Evolutionary conservation across 2,329 filamentous ascomycete genomes (phyloP).

Genomic region (Penicillium sp.): DNA sequence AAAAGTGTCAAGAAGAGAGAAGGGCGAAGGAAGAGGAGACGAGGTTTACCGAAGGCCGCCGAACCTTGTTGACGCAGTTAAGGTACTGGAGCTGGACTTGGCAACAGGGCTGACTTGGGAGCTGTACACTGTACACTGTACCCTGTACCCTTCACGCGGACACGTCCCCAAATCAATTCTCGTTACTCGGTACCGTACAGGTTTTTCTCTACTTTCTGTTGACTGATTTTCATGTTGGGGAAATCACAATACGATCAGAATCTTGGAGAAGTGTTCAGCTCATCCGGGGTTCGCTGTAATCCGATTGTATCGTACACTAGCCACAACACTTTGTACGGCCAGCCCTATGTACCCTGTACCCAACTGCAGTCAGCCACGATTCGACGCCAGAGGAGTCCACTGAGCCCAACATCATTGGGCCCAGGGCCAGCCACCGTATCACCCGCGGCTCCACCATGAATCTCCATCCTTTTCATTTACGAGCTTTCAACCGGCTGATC

Average conservation of each 20-base stretch:
- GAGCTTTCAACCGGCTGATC: slow-evolving; percentile 5
- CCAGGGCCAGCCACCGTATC: slow-evolving; percentile 8
- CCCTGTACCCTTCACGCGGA: neutral
- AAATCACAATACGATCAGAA: neutral
- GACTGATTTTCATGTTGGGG: no score
- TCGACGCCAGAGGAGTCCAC: neutral
- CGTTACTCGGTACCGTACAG: no score
- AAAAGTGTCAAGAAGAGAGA: slow-evolving; percentile 1
- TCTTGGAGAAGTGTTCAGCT: neutral
- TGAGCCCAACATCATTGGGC: slow-evolving; percentile 5
- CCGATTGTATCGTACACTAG: slow-evolving; percentile 6
- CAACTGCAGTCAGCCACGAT: slow-evolving; percentile 17
- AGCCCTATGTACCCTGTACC: slow-evolving; percentile 14
- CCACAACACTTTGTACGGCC: slow-evolving; percentile 7
- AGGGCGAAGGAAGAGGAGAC: slow-evolving; percentile 14
- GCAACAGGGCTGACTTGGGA: neutral
- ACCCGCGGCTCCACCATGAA: neutral
- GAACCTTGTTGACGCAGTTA: neutral
- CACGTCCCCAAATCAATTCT: no score
- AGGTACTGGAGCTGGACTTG: neutral
- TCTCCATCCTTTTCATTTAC: slow-evolving; percentile 3
- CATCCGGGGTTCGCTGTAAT: neutral
- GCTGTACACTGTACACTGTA: neutral
- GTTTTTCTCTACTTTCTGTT: no score
- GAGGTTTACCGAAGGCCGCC: slow-evolving; percentile 7